Percentiles rank a stretch among this genome's conserved stretches.
phyloP scores from a whole-genome alignment of 495 filamentous ascomycete species.

The Hypomontagnella monticulosa region DNA sequence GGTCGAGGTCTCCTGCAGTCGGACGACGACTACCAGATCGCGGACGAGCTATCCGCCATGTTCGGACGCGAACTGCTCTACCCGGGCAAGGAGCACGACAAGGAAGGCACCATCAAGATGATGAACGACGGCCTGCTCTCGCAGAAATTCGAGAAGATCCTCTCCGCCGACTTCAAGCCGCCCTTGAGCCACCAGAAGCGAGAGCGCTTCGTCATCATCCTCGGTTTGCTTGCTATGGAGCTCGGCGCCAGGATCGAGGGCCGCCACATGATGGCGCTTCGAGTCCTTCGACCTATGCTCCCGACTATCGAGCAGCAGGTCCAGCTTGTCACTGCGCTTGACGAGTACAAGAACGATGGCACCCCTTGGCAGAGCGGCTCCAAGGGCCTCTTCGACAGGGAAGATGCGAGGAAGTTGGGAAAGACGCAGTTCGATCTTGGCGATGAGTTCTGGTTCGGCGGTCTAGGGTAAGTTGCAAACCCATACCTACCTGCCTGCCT shows the following conservation, averaged over 20 bases:
- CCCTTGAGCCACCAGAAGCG: conserved; percentile 21
- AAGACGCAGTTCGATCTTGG: conserved; percentile 9
- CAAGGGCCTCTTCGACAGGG: conserved; percentile 8
- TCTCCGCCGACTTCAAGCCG: conserved; percentile 17
- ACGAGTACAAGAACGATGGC: conserved; percentile 40
- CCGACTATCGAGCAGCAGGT: conserved; percentile 37
- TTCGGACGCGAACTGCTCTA: conserved; percentile 17
- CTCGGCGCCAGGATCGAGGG: conserved; percentile 21
- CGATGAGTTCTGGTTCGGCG: conserved; percentile 33
- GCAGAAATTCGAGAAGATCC: conserved; percentile 25
- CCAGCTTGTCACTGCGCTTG: conserved; percentile 33
- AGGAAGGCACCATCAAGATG: conserved; percentile 1
- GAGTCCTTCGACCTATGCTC: conserved; percentile 32
- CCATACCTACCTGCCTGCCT: neutral
- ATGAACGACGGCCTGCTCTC: conserved; percentile 29
- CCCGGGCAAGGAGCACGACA: neutral
- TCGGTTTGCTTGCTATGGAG: conserved; percentile 34
- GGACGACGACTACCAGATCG: conserved; percentile 33
- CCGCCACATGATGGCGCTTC: conserved; percentile 14
- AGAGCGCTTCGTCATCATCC: conserved; percentile 28
- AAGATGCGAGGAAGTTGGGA: neutral
- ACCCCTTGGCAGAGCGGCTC: conserved; percentile 31
- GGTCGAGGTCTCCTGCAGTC: conserved; percentile 38
- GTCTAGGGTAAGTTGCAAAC: conserved; percentile 34
- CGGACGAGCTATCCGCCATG: conserved; percentile 18